Evolutionary conservation across 192 early-diverging fungal genomes (phyloP).

Genomic region (Coemansia sp.): DNA sequence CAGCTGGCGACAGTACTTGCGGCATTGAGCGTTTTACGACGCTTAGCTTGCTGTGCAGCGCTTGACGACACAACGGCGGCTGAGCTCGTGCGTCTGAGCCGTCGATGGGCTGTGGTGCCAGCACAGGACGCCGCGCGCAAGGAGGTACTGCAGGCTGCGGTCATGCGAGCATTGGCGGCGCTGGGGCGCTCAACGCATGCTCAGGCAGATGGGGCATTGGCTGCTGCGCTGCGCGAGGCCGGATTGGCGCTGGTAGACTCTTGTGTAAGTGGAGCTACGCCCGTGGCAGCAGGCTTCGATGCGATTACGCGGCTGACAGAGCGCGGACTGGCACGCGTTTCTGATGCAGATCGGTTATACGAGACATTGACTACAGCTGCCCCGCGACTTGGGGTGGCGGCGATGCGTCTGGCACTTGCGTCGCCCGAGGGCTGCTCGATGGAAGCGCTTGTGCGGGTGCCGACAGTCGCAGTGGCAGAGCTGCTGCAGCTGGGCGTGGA

Average conservation of each 20-base stretch:
- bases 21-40: conserved; percentile 11
- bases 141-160: neutral
- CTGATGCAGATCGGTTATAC: conserved; percentile 12
- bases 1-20: conserved; percentile 15
- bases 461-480: conserved; percentile 10
- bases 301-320: conserved; percentile 21
- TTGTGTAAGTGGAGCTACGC: conserved; percentile 30
- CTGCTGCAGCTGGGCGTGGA: conserved; percentile 20
- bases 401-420: conserved; percentile 17
- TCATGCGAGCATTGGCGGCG: conserved; percentile 14
- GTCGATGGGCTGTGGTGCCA: conserved; percentile 13
- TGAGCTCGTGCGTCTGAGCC: conserved; percentile 21
- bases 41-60: conserved; percentile 18
- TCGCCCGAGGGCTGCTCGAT: conserved; percentile 4
- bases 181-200: conserved; percentile 8
- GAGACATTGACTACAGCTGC: conserved; percentile 27
- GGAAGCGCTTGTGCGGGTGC: conserved; percentile 21
- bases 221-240: conserved; percentile 24
- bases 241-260: conserved; percentile 21
- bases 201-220: conserved; percentile 14
- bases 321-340: conserved; percentile 5
- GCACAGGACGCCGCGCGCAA: neutral
- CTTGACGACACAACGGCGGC: conserved; percentile 18
- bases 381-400: conserved; percentile 16
- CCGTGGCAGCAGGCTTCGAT: conserved; percentile 22